These are phyloP conservation scores for Colletotrichum shisoi DNA, from an alignment of 2,329 filamentous ascomycete species.

Conservation along the genomic window DNA sequence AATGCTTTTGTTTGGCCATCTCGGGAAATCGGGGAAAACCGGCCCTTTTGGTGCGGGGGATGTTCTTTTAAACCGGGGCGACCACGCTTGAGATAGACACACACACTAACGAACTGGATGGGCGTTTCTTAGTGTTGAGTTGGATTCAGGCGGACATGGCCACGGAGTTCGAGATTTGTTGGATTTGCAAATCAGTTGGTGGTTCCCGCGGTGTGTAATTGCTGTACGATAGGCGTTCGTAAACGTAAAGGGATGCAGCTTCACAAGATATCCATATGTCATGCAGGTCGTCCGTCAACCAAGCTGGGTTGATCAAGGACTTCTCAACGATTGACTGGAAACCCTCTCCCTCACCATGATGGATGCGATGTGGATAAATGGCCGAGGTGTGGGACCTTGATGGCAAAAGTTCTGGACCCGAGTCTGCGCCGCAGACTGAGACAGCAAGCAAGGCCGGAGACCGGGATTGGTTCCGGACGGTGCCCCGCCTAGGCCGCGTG, in stretches of 20 bases:
- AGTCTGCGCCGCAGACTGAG: neutral
- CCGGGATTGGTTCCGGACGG: conserved; percentile 7
- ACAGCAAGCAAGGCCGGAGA: neutral
- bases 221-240: too few species aligned
- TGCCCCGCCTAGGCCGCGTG: conserved; percentile 5
- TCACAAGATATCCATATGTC: too few species aligned
- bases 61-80: neutral
- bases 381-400: neutral
- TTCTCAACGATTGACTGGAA: neutral
- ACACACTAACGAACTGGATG: conserved; percentile 16
- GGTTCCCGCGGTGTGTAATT: too few species aligned
- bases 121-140: conserved; percentile 26
- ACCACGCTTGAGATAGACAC: conserved; percentile 7
- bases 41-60: conserved; percentile 21
- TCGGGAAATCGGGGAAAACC: conserved; percentile 28
- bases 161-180: neutral
- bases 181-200: neutral
- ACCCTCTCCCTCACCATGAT: neutral
- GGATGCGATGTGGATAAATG: neutral
- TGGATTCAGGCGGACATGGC: neutral
- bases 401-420: neutral
- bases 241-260: too few species aligned
- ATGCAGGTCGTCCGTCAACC: too few species aligned
- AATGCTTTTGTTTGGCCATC: conserved; percentile 10
- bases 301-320: too few species aligned